These are phyloP conservation scores for Aquilaria malaccensis DNA, from an alignment of 345 rosid genomes.

Conservation along the genomic window DNA sequence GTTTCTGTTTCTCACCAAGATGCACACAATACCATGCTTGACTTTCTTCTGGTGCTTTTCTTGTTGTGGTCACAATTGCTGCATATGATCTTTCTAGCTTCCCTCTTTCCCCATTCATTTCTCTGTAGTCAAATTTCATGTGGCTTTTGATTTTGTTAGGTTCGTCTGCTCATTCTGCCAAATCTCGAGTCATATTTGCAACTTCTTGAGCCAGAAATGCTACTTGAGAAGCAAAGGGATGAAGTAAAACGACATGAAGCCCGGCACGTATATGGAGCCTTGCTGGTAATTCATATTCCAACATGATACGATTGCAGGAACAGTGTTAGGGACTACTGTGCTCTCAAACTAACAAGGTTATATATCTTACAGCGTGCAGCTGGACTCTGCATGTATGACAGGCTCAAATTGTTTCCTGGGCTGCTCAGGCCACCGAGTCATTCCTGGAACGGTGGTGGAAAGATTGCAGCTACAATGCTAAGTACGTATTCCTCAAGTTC, in stretches of 20 bases:
- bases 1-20: not conserved
- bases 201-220: constrained; percentile 68
- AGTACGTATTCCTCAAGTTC: constrained; percentile 33
- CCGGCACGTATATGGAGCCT: constrained; percentile 76
- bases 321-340: constrained; percentile 1
- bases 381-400: constrained; percentile 62
- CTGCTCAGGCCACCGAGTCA: constrained; percentile 47
- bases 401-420: constrained; percentile 45
- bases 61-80: no score
- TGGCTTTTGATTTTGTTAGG: constrained; percentile 32
- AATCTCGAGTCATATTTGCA: constrained; percentile 68
- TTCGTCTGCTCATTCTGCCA: constrained; percentile 69
- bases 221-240: constrained; percentile 55
- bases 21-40: not conserved
- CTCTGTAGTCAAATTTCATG: not conserved
- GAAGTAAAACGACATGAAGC: constrained; percentile 62
- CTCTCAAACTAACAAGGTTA: constrained; percentile 11
- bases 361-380: constrained; percentile 55
- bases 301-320: constrained; percentile 1
- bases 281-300: constrained; percentile 39
- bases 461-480: constrained; percentile 21
- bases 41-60: not conserved
- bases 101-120: not conserved
- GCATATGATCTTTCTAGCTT: not conserved
- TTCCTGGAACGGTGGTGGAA: constrained; percentile 42